Percentiles rank a stretch among this genome's conserved stretches.
Evolutionary conservation across 345 rosid species (phyloP).

Genomic region (Bruguiera sexangula): DNA sequence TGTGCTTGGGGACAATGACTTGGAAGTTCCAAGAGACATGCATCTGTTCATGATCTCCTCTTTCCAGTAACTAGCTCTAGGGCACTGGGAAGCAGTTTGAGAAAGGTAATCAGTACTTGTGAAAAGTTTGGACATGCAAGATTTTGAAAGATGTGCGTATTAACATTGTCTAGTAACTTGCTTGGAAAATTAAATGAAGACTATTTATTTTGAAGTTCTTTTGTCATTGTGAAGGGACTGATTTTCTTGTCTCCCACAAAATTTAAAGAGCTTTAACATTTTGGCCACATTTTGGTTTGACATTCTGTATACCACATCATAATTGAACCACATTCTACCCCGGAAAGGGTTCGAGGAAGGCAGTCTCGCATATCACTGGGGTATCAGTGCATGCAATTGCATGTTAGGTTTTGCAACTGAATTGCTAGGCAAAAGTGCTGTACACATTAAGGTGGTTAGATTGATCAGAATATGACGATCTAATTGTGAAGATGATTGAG

Average conservation of each 20-base stretch:
- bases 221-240: constrained; percentile 16
- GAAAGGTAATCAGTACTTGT: not conserved
- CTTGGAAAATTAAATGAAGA: constrained; percentile 29
- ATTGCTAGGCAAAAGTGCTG: no score
- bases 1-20: constrained; percentile 57
- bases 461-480: no score
- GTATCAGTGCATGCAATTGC: no score
- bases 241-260: constrained; percentile 22
- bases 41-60: constrained; percentile 3
- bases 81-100: constrained; percentile 8
- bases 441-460: no score
- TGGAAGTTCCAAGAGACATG: constrained; percentile 11
- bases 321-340: not conserved
- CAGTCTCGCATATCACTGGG: no score
- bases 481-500: no score
- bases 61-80: constrained; percentile 14
- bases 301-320: constrained; percentile 1
- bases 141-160: constrained; percentile 11
- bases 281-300: not conserved
- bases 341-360: not conserved
- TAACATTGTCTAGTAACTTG: constrained; percentile 15
- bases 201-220: constrained; percentile 15
- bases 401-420: no score
- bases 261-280: constrained; percentile 17
- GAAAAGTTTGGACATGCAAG: constrained; percentile 22